Evolutionary conservation across 2,329 filamentous ascomycete species (phyloP).

Genomic region (Teratosphaeria destructans): DNA sequence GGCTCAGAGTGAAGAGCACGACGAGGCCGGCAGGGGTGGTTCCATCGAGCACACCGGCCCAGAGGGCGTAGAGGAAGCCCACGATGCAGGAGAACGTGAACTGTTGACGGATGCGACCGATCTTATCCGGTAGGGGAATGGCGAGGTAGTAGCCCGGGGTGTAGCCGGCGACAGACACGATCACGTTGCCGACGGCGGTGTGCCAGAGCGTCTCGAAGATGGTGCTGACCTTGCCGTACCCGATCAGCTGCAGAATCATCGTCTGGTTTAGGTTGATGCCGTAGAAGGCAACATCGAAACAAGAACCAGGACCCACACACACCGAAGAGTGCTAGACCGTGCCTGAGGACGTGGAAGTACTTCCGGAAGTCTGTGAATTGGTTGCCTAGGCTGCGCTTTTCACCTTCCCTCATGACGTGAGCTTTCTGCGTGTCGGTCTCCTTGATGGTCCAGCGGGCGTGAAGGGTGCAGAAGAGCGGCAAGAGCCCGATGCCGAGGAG

Average conservation of each 20-base stretch:
- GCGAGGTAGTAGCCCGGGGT: slow-evolving; percentile 4
- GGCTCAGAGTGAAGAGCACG: slow-evolving; percentile 26
- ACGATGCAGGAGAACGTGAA: neutral
- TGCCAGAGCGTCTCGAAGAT: slow-evolving; percentile 3
- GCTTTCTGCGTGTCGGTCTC: slow-evolving; percentile 1
- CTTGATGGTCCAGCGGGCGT: neutral
- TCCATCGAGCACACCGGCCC: slow-evolving; percentile 1
- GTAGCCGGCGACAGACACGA: slow-evolving; percentile 4
- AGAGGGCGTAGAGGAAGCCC: slow-evolving; percentile 1
- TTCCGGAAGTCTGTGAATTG: slow-evolving; percentile 2
- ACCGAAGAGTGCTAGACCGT: neutral
- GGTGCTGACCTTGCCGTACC: slow-evolving; percentile 1
- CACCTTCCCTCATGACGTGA: neutral
- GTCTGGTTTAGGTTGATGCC: slow-evolving; percentile 5
- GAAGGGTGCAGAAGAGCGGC: neutral
- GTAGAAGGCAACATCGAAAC: slow-evolving; percentile 5
- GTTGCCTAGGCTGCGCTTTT: slow-evolving; percentile 1
- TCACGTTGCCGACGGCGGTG: slow-evolving; percentile 5
- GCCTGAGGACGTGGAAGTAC: slow-evolving; percentile 1
- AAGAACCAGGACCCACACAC: slow-evolving; percentile 1
- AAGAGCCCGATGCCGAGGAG: slow-evolving; percentile 2
- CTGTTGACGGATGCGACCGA: slow-evolving; percentile 2
- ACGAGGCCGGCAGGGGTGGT: slow-evolving; percentile 1
- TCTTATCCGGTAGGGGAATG: neutral
- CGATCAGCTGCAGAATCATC: slow-evolving; percentile 1